Evolutionary conservation across 768 basidiomycete genomes (phyloP).

Genomic region (Exsudoporus frostii): DNA sequence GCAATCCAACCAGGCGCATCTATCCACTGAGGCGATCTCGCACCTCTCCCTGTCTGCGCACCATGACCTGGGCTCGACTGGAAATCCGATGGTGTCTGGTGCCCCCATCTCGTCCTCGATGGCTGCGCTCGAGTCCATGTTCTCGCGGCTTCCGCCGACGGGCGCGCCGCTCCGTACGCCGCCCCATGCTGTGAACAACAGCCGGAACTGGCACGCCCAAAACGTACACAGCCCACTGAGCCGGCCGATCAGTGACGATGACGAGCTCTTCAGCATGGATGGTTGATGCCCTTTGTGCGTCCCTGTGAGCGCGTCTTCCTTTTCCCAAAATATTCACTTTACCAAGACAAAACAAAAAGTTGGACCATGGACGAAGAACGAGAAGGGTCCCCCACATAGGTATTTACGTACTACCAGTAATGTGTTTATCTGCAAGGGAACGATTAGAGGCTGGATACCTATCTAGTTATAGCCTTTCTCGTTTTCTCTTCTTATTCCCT

Average conservation of each 20-base stretch:
- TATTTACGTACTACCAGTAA: slow-evolving; percentile 30
- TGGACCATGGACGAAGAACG: slow-evolving; percentile 12
- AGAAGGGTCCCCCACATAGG: slow-evolving; percentile 3
- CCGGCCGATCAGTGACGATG: slow-evolving; percentile 57
- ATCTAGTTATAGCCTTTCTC: slow-evolving; percentile 25
- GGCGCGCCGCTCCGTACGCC: slow-evolving; percentile 28
- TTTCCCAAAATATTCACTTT: not conserved
- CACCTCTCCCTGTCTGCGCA: slow-evolving; percentile 26
- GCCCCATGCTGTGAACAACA: slow-evolving; percentile 18
- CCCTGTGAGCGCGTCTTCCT: not conserved
- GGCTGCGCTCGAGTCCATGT: slow-evolving; percentile 48
- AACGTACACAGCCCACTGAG: slow-evolving; percentile 57
- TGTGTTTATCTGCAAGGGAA: slow-evolving; percentile 24
- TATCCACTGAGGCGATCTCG: slow-evolving; percentile 17
- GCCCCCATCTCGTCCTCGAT: slow-evolving; percentile 20
- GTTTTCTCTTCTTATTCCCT: slow-evolving; percentile 4
- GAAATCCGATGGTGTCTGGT: not conserved
- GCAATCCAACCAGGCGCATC: slow-evolving; percentile 23
- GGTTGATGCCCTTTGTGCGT: slow-evolving; percentile 27
- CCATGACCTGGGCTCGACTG: slow-evolving; percentile 11
- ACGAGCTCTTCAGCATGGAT: slow-evolving; percentile 75
- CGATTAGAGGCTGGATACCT: slow-evolving; percentile 31
- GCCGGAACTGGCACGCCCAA: slow-evolving; percentile 36
- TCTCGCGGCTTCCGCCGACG: slow-evolving; percentile 42
- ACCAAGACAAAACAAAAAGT: not conserved